Evolutionary conservation across 148 eudicot species (phyloP).

Genomic region (Diospyros kaki): DNA sequence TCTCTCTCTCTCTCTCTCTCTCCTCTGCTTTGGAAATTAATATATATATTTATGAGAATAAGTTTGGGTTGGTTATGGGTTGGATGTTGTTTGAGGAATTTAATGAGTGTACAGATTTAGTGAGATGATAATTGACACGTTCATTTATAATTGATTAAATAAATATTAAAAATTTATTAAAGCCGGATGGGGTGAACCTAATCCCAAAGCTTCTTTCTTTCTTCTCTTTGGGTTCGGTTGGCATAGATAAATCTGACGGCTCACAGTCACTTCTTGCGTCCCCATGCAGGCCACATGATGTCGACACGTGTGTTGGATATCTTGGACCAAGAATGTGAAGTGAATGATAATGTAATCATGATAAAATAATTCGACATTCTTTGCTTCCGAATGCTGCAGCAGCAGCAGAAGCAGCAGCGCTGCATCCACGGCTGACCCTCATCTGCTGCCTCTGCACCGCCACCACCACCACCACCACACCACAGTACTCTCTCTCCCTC

Average conservation of each 20-base stretch:
- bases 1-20: neutral
- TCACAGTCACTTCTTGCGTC: neutral
- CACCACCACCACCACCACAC: neutral
- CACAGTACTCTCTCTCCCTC: neutral
- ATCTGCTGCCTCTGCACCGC: no score
- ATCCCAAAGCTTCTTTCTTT: constrained; percentile 9
- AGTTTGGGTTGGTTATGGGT: constrained; percentile 6
- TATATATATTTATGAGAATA: neutral
- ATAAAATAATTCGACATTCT: constrained; percentile 44
- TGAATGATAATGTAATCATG: constrained; percentile 44
- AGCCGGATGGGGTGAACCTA: constrained; percentile 39
- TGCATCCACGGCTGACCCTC: no score
- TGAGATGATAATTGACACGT: no score
- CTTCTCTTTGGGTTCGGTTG: neutral
- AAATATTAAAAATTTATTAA: neutral
- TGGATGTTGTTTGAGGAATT: neutral
- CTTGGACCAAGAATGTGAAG: constrained; percentile 4
- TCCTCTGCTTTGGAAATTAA: no score
- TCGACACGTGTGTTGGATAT: constrained; percentile 18
- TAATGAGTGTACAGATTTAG: no score
- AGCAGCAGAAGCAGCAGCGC: neutral
- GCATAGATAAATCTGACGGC: constrained; percentile 20
- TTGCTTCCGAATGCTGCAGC: constrained; percentile 8
- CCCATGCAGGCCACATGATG: neutral
- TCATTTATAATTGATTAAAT: no score